Evolutionary conservation across 495 filamentous ascomycete species (phyloP).

Genomic region (Niebla homalea): DNA sequence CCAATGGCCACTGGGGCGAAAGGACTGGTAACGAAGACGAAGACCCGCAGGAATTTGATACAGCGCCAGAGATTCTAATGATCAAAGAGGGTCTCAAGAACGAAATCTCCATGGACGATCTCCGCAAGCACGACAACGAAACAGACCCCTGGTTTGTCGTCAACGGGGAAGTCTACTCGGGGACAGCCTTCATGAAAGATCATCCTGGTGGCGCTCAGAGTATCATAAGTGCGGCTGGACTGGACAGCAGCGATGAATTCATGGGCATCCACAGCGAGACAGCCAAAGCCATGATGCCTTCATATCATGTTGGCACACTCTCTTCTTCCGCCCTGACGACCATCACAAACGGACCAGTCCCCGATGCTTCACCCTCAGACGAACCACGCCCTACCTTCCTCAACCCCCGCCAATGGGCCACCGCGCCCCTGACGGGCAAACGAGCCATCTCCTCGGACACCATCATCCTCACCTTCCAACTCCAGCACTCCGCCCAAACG

Average conservation of each 20-base stretch:
- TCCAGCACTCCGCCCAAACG: conserved; percentile 57
- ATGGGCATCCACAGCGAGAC: conserved; percentile 90
- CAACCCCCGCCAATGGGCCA: conserved; percentile 56
- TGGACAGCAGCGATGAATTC: conserved; percentile 88
- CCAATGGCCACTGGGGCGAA: conserved; percentile 83
- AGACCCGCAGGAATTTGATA: conserved; percentile 26
- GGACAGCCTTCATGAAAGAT: conserved; percentile 65
- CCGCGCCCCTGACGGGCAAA: conserved; percentile 52
- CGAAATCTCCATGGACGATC: conserved; percentile 55
- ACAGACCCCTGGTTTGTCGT: conserved; percentile 82
- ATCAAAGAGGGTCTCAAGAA: conserved; percentile 53
- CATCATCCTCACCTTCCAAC: conserved; percentile 66
- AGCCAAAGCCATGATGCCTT: conserved; percentile 81
- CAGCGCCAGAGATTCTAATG: conserved; percentile 62
- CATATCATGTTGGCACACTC: conserved; percentile 76
- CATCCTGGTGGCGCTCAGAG: conserved; percentile 86
- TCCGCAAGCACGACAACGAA: conserved; percentile 53
- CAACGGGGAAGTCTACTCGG: conserved; percentile 86
- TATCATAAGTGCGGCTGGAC: conserved; percentile 70
- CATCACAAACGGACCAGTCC: conserved; percentile 27
- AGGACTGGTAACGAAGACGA: conserved; percentile 45
- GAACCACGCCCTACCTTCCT: conserved; percentile 51
- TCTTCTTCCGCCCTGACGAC: conserved; percentile 41
- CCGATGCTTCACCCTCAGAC: conserved; percentile 14
- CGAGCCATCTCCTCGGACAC: conserved; percentile 65